Evolutionary conservation across 129 eudicot species (phyloP).

Genomic region (Arctium minus): DNA sequence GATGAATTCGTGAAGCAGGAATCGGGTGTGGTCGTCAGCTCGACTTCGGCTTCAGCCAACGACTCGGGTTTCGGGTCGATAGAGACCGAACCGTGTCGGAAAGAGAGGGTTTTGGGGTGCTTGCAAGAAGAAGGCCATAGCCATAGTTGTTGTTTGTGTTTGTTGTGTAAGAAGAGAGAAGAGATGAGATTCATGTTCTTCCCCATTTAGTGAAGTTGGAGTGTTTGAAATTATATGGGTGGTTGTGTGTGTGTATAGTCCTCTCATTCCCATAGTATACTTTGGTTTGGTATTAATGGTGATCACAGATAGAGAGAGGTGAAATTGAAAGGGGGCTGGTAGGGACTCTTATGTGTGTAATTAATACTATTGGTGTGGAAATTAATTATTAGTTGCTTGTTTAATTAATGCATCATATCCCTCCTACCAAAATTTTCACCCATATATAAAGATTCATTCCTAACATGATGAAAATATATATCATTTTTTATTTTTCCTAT

Average conservation of each 20-base stretch:
- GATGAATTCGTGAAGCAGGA: conserved; percentile 57
- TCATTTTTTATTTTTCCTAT: not conserved
- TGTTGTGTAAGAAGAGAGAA: conserved; percentile 46
- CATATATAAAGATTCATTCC: not conserved
- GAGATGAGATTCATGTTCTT: conserved; percentile 55
- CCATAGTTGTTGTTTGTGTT: conserved; percentile 33
- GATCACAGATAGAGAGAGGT: conserved; percentile 46
- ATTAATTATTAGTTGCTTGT: conserved; percentile 17
- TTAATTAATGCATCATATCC: conserved; percentile 28
- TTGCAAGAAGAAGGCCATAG: conserved; percentile 77
- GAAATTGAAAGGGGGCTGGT: conserved; percentile 60
- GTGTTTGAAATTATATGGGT: conserved; percentile 5
- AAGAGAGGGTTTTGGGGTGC: conserved; percentile 68
- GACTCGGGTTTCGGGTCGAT: conserved; percentile 17
- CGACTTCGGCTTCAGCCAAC: conserved; percentile 6
- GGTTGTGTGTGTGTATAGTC: conserved; percentile 2
- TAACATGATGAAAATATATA: not conserved
- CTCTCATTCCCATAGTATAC: not conserved
- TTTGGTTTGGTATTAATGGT: conserved; percentile 38
- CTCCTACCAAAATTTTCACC: not conserved
- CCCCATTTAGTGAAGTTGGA: conserved; percentile 23
- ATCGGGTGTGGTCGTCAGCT: conserved; percentile 40
- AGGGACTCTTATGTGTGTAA: conserved; percentile 51
- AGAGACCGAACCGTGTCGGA: conserved; percentile 12
- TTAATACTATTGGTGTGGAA: conserved; percentile 38